These are phyloP conservation scores for Yamadazyma friedrichii DNA, from an alignment of 1,139 yeast species.

Conservation along the genomic window DNA sequence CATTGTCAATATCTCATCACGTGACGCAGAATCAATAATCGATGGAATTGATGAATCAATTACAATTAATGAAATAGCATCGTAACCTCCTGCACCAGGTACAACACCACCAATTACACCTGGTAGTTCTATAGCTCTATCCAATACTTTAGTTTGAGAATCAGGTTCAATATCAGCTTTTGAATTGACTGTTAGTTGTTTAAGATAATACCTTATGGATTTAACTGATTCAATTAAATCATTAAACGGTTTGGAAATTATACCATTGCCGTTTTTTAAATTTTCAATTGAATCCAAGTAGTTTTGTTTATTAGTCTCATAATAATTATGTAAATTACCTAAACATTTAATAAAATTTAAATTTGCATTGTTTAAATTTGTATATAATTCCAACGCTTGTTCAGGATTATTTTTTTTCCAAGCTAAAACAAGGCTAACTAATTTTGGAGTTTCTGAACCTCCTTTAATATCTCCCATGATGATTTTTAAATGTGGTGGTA, in stretches of 20 bases:
- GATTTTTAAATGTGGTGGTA: constrained; percentile 68
- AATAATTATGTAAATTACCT: constrained; percentile 32
- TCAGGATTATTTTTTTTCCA: constrained; percentile 65
- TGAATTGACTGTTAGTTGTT: constrained; percentile 58
- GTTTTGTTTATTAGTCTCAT: constrained; percentile 20
- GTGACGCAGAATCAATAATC: constrained; percentile 33
- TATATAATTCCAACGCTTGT: constrained; percentile 53
- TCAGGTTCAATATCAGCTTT: constrained; percentile 89
- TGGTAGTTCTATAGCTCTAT: constrained; percentile 50
- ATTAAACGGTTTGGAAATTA: constrained; percentile 16
- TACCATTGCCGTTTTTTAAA: constrained; percentile 1
- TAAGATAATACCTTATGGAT: constrained; percentile 54
- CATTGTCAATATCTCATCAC: constrained; percentile 27
- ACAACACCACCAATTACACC: constrained; percentile 95
- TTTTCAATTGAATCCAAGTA: constrained; percentile 16
- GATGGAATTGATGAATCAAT: constrained; percentile 42
- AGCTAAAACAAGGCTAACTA: constrained; percentile 69
- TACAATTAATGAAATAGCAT: constrained; percentile 79
- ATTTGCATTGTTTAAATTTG: constrained; percentile 57
- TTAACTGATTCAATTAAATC: constrained; percentile 36
- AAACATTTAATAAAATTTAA: constrained; percentile 52
- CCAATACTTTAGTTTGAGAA: constrained; percentile 69
- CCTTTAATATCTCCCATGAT: constrained; percentile 92
- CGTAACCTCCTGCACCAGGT: constrained; percentile 98
- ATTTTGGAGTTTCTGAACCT: constrained; percentile 91